Base-by-base conservation (phyloP, 768 basidiomycete species). In the Ephemerocybe angulata region DNA sequence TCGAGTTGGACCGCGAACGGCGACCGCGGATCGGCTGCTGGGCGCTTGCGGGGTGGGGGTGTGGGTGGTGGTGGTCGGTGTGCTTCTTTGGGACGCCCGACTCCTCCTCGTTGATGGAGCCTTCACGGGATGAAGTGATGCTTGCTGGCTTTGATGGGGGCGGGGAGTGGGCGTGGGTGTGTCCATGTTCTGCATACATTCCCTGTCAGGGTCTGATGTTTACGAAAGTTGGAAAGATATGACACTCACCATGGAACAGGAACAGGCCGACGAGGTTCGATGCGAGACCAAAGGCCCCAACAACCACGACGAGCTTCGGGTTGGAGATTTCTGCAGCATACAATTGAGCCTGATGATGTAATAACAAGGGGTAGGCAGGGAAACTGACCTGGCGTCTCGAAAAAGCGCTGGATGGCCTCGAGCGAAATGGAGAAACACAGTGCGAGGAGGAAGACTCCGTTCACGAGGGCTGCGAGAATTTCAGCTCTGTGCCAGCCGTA, bases 401-500 rank as follows among this genome's bases (percentile, higher is more conserved):
- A 90, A 76, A 98, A 93, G 37, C 97, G 83, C 58, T 90, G 85
- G 43, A 98, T 71, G 4, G 97, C 95, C 67, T 99, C 96, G 62
- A 98, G 74, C 43, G 82, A 86, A 60, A 99, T 98, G 4, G 94
- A 93, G 72, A 98, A 94, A 72, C 97, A 99, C 0, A 98, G 82
- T 0, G 97, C 97, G 40, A 98, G 80, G 5, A 99, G 82, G 76
- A 98, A 98, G 53, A 98, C 93, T 50, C 97, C 97, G 64, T 99
- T 99, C 61, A 98, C 74, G 42, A 98, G 78, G 0, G 97, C 97
- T 21, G 94, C 95, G 6, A 98, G 81, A 58, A 97, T 95, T 67
- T 97, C 95, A 17, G 97, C 97, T 58, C 97, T 81, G 70, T 98
- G 95, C 96, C 95, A 98, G n/a, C 95, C 96, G 67, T 98, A 98